Evolutionary conservation across 2,329 filamentous ascomycete species (phyloP).

Genomic region (Lachnellula arida): DNA sequence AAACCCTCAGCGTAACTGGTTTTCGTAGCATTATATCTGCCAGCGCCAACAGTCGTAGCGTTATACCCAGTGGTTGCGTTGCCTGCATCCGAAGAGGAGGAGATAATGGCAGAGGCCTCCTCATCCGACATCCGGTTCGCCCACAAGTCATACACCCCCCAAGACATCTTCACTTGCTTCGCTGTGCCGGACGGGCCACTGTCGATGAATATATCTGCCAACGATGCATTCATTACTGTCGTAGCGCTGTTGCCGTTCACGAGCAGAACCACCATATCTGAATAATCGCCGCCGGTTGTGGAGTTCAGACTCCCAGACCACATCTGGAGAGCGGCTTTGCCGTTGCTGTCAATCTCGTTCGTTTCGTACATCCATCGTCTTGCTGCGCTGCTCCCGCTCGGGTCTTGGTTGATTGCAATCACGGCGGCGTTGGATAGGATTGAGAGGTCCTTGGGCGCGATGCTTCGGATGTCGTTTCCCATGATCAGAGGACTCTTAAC

Average conservation of each 20-base stretch:
- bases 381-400: conserved; percentile 35
- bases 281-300: conserved; percentile 40
- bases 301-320: conserved; percentile 42
- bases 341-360: conserved; percentile 37
- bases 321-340: conserved; percentile 43
- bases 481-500: conserved; percentile 30
- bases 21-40: conserved; percentile 45
- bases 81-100: conserved; percentile 34
- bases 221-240: conserved; percentile 44
- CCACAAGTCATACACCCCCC: conserved; percentile 54
- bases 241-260: conserved; percentile 44
- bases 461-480: conserved; percentile 29
- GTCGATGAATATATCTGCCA: conserved; percentile 49
- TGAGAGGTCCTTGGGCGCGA: conserved; percentile 32
- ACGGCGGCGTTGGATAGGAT: conserved; percentile 40
- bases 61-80: conserved; percentile 30
- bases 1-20: conserved; percentile 45
- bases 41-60: conserved; percentile 25
- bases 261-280: conserved; percentile 41
- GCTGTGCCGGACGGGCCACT: conserved; percentile 40
- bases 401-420: conserved; percentile 41
- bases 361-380: conserved; percentile 43
- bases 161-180: conserved; percentile 38
- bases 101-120: conserved; percentile 41
- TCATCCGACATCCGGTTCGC: conserved; percentile 47